Evolutionary conservation across 2,329 filamentous ascomycete genomes (phyloP), one percentile per base, ranked within the genome.

Genomic region (Microascus cirrosus): DNA sequence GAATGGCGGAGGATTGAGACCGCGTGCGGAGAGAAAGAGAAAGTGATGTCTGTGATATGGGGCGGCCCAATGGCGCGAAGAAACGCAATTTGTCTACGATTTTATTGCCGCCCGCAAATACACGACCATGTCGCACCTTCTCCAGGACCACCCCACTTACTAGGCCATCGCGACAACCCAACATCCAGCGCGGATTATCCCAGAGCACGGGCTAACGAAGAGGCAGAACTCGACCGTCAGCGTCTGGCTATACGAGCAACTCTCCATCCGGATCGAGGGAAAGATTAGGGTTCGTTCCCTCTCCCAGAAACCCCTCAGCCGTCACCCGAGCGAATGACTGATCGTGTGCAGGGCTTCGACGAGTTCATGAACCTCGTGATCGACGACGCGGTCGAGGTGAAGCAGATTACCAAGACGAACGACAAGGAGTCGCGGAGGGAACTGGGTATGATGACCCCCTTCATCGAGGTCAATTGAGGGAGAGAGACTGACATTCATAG

Each of bases 351-450:
- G 91, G 92, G 94, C 15, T 99, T 99, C 65, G 94, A 99, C 71
- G 94, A 99, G 73, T 99, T 97, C 76, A 96, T 99, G 92, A 99
- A 99, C 76, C 79, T 99, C 55, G 94, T 97, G 45, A 82, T 96
- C 63, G 94, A 99, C 68, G 91, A 99, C 66, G 94, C 94, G 34
- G 84, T 96, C 59, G 93, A 97, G 74, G 91, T 99, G 52, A 89
- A 86, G 71, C 82, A 90, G 68, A 78, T 89, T 58, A 91, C 88
- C 62, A 95, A 95, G 78, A 85, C 83, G 18, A 86, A 89, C 64
- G 71, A 78, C 50, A 84, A 86, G 63, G 92, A 95, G 74, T 85
- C 83, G 63, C 82, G 92, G 70, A 85, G 89, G 72, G 78, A 84
- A 51, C 72, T 96, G 56, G 93, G 92, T 95, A 80, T 61, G 80